phyloP scores from a whole-genome alignment of 371 early-diverging fungal species.

The Actinomortierella ambigua region DNA sequence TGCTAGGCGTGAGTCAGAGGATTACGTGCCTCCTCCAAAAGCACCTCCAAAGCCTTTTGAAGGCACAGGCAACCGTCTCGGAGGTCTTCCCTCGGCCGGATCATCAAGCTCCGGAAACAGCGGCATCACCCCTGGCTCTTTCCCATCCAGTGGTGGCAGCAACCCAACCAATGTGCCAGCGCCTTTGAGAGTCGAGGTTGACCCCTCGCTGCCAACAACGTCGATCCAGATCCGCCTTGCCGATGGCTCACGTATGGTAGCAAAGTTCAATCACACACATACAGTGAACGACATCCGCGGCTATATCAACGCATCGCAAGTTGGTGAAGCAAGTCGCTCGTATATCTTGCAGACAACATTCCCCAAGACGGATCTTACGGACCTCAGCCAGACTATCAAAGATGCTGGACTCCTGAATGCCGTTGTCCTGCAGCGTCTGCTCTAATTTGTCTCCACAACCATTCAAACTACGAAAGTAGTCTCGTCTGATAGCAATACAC shows the following conservation, averaged over 20 bases:
- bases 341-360: slow-evolving; percentile 85
- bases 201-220: slow-evolving; percentile 80
- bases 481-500: too few species aligned
- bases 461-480: neutral
- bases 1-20: slow-evolving; percentile 80
- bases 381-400: slow-evolving; percentile 70
- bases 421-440: slow-evolving; percentile 80
- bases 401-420: slow-evolving; percentile 87
- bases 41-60: slow-evolving; percentile 80
- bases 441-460: slow-evolving; percentile 44
- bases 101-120: slow-evolving; percentile 18
- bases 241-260: slow-evolving; percentile 87
- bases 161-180: slow-evolving; percentile 45
- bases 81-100: slow-evolving; percentile 47
- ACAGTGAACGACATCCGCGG: slow-evolving; percentile 84
- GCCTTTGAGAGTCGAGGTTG: slow-evolving; percentile 60
- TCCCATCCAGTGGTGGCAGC: slow-evolving; percentile 46
- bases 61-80: slow-evolving; percentile 88
- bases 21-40: slow-evolving; percentile 85
- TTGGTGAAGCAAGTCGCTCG: slow-evolving; percentile 54
- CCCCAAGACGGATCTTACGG: slow-evolving; percentile 76
- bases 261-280: slow-evolving; percentile 89
- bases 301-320: slow-evolving; percentile 68
- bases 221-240: slow-evolving; percentile 89
- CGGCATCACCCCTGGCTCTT: slow-evolving; percentile 45